Base-by-base conservation (phyloP, 768 basidiomycete species). In the Chiua virens region DNA sequence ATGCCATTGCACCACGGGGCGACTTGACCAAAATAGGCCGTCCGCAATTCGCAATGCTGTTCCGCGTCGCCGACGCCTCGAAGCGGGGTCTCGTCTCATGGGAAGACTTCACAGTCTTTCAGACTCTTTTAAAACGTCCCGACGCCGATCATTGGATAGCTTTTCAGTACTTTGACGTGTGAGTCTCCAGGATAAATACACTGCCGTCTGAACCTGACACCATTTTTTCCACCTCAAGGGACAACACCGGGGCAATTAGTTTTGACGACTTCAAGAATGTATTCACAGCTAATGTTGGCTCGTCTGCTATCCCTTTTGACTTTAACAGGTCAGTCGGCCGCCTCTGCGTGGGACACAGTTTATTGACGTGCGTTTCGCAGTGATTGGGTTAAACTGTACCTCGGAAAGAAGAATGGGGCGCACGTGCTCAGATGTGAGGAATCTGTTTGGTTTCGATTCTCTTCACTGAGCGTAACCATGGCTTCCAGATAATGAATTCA, bases 101-200 rank as follows among this genome's bases (percentile, higher is more conserved):
- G 87, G 93, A 97, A 62, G 97, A 99, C 70, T 99, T 97, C 60
- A 86, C 85, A 7, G 87, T 96, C 55, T 99, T 99, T 66, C 89
- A 98, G 75, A 95, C 93, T 17, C 74, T 91, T 56, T 73, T 96
- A 62, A 93, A 98, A 75, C 79, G 90, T 57, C 92, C 96, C 18
- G 96, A 98, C 70, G 96, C 96, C 27, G 94, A 98, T 68, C 95
- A 96, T 70, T 92, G 89, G 80, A 94, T 95, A 71, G 93, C 94
- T 18, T 96, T 96, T 76, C 87, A 90, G 67, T 95, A 91, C 66
- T 97, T 96, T 69, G 94, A 97, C 69, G 88, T 87, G 92, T 94
- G 73, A 66, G 89, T 79, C n/a, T 5, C 17, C 22, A 40, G 10
- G 27, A 40, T 39, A 52, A 36, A 23, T 39, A n/a, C 28, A 32